phyloP scores from a whole-genome alignment of 495 filamentous ascomycete genomes.

The Aspergillus nanangensis region DNA sequence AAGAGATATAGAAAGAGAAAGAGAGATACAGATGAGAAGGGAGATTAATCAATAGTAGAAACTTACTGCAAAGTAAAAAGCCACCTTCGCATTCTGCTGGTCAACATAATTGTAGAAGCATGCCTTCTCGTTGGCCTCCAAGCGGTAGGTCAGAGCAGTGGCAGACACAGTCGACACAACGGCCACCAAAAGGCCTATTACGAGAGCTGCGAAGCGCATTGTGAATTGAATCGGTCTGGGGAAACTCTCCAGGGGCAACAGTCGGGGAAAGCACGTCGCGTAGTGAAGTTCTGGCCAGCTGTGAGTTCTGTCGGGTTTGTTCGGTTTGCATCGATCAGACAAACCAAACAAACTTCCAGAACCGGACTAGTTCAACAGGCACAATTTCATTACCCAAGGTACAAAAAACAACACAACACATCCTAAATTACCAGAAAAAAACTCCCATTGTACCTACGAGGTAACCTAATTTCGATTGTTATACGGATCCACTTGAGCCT shows the following conservation, averaged over 20 bases:
- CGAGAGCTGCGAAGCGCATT: constrained; percentile 37
- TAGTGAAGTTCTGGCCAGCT: constrained; percentile 36
- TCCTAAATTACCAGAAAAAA: no score
- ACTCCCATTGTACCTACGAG: no score
- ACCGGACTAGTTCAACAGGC: background rate
- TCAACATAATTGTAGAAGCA: constrained; percentile 88
- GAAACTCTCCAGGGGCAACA: constrained; percentile 9
- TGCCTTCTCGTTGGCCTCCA: constrained; percentile 83
- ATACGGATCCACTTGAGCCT: no score
- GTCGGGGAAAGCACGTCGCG: constrained; percentile 11
- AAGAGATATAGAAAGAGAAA: background rate
- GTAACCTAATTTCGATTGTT: no score
- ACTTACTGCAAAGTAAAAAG: constrained; percentile 97
- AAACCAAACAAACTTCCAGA: constrained; percentile 5
- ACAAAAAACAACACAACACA: no score
- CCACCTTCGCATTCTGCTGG: constrained; percentile 70
- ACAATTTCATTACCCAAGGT: background rate
- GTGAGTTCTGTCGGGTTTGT: constrained; percentile 28
- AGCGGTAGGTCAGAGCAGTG: constrained; percentile 93
- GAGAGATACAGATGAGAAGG: no score
- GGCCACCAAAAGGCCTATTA: constrained; percentile 59
- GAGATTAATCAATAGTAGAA: background rate
- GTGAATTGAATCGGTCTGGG: constrained; percentile 13
- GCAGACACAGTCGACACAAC: constrained; percentile 58
- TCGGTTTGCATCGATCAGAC: constrained; percentile 28